Evolutionary conservation across 1,284 basidiomycete genomes (phyloP), one percentile per base, ranked within the genome.

Genomic region (Boletus sp.): DNA sequence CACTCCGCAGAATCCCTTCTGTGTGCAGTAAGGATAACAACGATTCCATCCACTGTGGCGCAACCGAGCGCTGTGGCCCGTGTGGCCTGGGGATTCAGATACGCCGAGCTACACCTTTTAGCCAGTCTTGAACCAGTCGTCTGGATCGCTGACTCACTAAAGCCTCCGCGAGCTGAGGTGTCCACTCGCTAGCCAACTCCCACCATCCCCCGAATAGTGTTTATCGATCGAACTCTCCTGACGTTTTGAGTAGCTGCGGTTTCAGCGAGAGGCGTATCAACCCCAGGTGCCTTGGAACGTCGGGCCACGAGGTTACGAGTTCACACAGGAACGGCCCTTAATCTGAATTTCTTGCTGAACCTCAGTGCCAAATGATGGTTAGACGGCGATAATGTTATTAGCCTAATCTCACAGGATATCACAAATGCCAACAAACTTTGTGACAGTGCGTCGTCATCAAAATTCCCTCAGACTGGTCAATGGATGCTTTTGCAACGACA

Each of bases 101-200:
- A n/a, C n/a, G 29, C 29, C 22, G 29, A n/a, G 27, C 22, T 14
- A 8, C 13, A 4, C 29, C n/a, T 16, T 9, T 43, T 34, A 34
- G 41, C 41, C 41, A 34, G 41, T 43, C 22, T 16, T 4, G 41
- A 19, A 13, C 42, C 42, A 12, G 25, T 20, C 17, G 5, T 10
- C 14, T 20, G 42, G 42, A 35, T 35, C 25, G 7, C 30, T 32
- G 30, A 27, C 26, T 13, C 12, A 16, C 30, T 32, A 26, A 35
- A 46, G n/a, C 22, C 8, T 5, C 46, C 46, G 43, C 46, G 16
- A 48, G 25, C 34, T 48, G 46, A 46, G 46, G 13, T 36, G 33
- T 26, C 13, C 3, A n/a, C 19, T 32, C 30, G 22, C 6, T 6
- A 16, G 30, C n/a, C 30, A n/a, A 4, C 5, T 30, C 14, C 29